Evolutionary conservation across 106 monocot species (phyloP), one percentile per base, ranked within the genome.

Genomic region (Apostasia shenzhenica): DNA sequence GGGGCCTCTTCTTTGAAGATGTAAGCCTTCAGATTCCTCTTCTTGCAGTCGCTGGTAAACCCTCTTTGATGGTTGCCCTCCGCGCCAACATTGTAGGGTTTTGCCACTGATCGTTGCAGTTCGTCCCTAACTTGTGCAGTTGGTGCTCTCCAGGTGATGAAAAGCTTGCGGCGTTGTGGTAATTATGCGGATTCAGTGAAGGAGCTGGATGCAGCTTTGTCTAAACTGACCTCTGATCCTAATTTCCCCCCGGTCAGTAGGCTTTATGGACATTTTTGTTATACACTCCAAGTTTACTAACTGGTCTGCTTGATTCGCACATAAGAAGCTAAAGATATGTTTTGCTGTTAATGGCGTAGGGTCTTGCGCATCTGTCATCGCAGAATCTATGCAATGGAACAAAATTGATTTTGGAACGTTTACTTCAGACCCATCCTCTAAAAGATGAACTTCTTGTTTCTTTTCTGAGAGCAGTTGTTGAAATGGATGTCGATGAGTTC

Each of bases 1-100:
- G 95, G 91, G 95, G 84, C 2, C 3, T 82, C 76, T 88, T 91
- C 82, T 86, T 95, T 70, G 82, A 95, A 67, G 57, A 87, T 5
- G 91, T 84, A 72, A 72, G 58, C 7, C 41, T 2, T 40, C 8
- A 2, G 7, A 59, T 57, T 49, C 14, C 56, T 62, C 42, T 44
- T 45, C 42, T 45, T 13, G 45, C 5, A 43, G 61, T 44, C 4
- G 6, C 13, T 42, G 10, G 9, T 62, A 2, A 59, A 1, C 40
- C 59, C 41, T 55, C 6, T 37, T 58, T 58, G 58, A 37, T 58
- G 4, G 6, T 26, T 58, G 10, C 39, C 8, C 38, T 38, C 0
- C 3, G 39, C 39, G 58, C 37, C 58, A 38, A 58, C 58, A 59
- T 59, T 41, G 37, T 41, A 8, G 9, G 6, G 52, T 52, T 52